phyloP scores from a whole-genome alignment of 441 rosid species.

The Brassica hybrid region DNA sequence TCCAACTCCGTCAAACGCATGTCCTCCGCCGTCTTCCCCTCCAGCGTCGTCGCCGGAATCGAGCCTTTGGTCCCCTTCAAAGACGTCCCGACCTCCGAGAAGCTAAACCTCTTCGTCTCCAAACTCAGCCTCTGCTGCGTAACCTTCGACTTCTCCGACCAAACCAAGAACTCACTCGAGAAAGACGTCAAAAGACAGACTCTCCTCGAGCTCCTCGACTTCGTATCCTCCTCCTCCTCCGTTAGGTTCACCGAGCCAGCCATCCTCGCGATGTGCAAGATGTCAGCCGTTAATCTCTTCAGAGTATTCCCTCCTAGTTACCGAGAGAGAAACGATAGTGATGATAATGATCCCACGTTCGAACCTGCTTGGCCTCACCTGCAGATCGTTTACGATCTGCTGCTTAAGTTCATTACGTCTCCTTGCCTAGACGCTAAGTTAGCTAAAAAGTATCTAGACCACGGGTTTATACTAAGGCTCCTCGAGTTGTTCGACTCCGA shows the following conservation, averaged over 20 bases:
- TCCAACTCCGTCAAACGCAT: conserved; percentile 64
- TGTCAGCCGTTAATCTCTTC: conserved; percentile 84
- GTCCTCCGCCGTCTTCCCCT: conserved; percentile 82
- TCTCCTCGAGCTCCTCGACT: conserved; percentile 78
- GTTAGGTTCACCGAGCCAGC: conserved; percentile 76
- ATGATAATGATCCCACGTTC: conserved; percentile 66
- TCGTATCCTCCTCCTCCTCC: conserved; percentile 57
- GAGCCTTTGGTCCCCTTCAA: conserved; percentile 85
- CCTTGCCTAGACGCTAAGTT: conserved; percentile 72
- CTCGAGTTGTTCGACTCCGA: conserved; percentile 86
- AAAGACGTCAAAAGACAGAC: conserved; percentile 87
- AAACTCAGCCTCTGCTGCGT: conserved; percentile 89
- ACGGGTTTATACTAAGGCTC: conserved; percentile 76
- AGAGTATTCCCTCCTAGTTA: conserved; percentile 76
- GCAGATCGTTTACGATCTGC: conserved; percentile 82
- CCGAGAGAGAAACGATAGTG: conserved; percentile 56
- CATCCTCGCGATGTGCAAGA: conserved; percentile 79
- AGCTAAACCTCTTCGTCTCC: conserved; percentile 77
- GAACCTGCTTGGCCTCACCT: conserved; percentile 93
- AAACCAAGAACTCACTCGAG: conserved; percentile 66
- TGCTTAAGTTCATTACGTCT: conserved; percentile 78
- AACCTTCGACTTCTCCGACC: conserved; percentile 78
- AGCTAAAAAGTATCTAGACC: conserved; percentile 86
- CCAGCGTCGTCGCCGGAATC: conserved; percentile 80
- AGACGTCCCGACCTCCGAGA: conserved; percentile 72